Percentiles rank a stretch among this genome's conserved stretches.
phyloP scores from a whole-genome alignment of 805 yeast genomes.

The Vanderwaltozyma polyspora region DNA sequence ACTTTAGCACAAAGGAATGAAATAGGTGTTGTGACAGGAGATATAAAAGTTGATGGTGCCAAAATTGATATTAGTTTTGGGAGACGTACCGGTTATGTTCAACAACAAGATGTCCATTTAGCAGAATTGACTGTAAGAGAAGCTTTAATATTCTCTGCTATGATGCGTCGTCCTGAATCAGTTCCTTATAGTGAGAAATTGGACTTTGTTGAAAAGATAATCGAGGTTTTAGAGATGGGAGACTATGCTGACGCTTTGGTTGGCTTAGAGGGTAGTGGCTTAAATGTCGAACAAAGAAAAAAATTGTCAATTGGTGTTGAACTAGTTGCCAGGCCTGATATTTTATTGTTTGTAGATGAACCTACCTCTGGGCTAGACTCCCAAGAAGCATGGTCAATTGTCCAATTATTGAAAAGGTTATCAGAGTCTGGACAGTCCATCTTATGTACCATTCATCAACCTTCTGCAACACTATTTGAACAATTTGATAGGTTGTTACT shows the following conservation, averaged over 20 bases:
- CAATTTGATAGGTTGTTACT: conserved; percentile 52
- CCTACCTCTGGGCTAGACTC: conserved; percentile 58
- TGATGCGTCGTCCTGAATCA: conserved; percentile 45
- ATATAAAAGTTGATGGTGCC: conserved; percentile 47
- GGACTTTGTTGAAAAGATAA: conserved; percentile 54
- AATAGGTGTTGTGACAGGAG: conserved; percentile 56
- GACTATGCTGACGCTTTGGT: conserved; percentile 58
- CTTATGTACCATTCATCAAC: conserved; percentile 60
- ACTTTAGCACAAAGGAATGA: conserved; percentile 49
- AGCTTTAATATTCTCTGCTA: conserved; percentile 51
- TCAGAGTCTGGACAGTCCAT: conserved; percentile 58
- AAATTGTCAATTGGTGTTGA: conserved; percentile 54
- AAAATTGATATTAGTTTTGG: conserved; percentile 40
- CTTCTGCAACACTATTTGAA: conserved; percentile 51
- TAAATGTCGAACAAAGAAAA: conserved; percentile 51
- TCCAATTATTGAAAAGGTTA: conserved; percentile 44
- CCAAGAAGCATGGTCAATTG: conserved; percentile 49
- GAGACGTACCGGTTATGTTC: conserved; percentile 56
- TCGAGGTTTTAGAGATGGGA: conserved; percentile 51
- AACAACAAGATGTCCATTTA: conserved; percentile 62
- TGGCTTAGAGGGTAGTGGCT: conserved; percentile 55
- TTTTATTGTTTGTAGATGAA: conserved; percentile 48
- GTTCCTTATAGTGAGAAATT: conserved; percentile 44
- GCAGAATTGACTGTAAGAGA: conserved; percentile 58
- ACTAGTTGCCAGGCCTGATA: conserved; percentile 48